Evolutionary conservation across 805 yeast species (phyloP).

Genomic region (Zygosaccharomyces kombuchaensis): DNA sequence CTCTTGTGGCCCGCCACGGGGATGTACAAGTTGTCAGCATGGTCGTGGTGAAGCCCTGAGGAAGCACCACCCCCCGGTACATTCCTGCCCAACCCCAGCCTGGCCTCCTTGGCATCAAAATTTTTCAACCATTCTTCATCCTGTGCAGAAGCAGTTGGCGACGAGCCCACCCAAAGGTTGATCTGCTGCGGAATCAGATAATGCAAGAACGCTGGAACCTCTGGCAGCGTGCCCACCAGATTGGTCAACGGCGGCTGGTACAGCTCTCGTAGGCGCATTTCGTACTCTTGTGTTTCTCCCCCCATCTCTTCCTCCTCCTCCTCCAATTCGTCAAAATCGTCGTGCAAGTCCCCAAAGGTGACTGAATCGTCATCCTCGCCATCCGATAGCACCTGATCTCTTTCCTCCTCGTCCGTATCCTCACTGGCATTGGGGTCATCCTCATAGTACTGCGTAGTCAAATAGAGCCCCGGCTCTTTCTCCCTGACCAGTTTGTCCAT

Average conservation of each 20-base stretch:
- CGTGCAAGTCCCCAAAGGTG: slow-evolving; percentile 22
- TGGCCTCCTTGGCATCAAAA: slow-evolving; percentile 20
- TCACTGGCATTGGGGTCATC: slow-evolving; percentile 34
- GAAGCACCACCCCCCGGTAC: slow-evolving; percentile 59
- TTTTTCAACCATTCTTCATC: slow-evolving; percentile 15
- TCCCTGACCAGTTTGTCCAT: slow-evolving; percentile 36
- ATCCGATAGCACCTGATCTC: slow-evolving; percentile 16
- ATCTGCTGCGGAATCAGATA: slow-evolving; percentile 61
- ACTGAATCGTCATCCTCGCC: slow-evolving; percentile 20
- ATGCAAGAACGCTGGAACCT: slow-evolving; percentile 41
- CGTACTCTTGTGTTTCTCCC: slow-evolving; percentile 33
- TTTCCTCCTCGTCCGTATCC: slow-evolving; percentile 22
- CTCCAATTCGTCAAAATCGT: slow-evolving; percentile 28
- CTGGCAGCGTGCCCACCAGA: slow-evolving; percentile 37
- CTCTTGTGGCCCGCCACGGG: slow-evolving; percentile 57
- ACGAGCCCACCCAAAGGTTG: slow-evolving; percentile 66
- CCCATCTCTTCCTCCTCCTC: slow-evolving; percentile 20
- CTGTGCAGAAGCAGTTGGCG: slow-evolving; percentile 17
- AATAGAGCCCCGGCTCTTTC: slow-evolving; percentile 48
- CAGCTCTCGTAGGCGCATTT: slow-evolving; percentile 45
- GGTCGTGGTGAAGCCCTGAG: slow-evolving; percentile 77
- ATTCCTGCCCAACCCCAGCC: slow-evolving; percentile 47
- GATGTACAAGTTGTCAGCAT: slow-evolving; percentile 69
- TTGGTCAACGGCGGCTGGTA: slow-evolving; percentile 60
- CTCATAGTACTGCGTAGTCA: slow-evolving; percentile 66